These are phyloP conservation scores for Malus fusca DNA, from an alignment of 306 rosid species.

Conservation along the genomic window DNA sequence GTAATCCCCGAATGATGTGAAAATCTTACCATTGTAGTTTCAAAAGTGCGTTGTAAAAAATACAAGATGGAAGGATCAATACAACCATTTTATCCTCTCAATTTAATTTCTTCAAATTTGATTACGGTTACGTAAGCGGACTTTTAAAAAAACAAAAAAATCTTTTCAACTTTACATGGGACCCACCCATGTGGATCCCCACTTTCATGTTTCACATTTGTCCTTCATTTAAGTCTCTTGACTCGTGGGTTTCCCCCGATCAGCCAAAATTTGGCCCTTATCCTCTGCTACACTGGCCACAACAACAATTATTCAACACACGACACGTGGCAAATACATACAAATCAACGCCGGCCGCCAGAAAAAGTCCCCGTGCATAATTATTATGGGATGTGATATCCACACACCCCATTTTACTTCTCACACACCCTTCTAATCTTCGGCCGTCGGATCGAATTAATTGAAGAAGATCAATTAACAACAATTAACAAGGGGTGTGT, in stretches of 20 bases:
- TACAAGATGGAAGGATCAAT: neutral
- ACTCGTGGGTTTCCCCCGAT: neutral
- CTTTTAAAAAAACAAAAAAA: no score
- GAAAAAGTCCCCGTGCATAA: no score
- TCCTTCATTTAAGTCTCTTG: neutral
- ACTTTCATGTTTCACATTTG: neutral
- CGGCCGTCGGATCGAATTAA: no score
- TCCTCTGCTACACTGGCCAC: neutral
- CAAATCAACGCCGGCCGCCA: neutral
- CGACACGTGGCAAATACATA: neutral
- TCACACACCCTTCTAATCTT: no score
- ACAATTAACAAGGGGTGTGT: no score
- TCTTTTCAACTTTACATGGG: neutral
- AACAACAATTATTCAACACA: neutral
- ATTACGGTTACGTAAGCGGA: no score
- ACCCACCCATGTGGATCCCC: neutral
- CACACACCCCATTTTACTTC: no score
- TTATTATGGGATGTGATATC: no score
- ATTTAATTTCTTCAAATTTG: neutral
- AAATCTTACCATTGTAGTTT: neutral
- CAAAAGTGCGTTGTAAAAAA: neutral
- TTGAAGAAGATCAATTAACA: no score
- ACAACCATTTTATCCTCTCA: neutral
- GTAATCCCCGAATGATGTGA: neutral
- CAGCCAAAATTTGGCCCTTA: neutral